Conservation (phyloP, 805 yeast species). For the Zygosaccharomyces lentus region DNA sequence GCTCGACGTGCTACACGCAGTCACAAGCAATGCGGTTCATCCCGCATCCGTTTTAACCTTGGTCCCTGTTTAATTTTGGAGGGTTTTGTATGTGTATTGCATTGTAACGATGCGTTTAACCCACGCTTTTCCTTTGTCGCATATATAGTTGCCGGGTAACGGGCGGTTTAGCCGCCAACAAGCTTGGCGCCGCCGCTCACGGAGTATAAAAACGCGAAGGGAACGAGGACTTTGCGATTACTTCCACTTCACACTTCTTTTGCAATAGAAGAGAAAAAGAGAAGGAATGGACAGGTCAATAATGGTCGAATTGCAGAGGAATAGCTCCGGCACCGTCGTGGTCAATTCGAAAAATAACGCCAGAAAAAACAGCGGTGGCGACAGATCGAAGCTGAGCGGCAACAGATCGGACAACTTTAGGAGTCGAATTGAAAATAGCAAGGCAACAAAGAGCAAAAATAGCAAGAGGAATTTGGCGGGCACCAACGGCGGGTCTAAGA, state of each 20-base stretch:
- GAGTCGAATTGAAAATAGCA: slow-evolving; percentile 1
- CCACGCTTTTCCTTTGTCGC: background rate
- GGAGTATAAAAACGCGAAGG: background rate
- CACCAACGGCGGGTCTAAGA: background rate
- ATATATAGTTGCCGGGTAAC: background rate
- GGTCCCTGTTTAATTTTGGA: too few relatives aligned
- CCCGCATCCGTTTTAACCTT: too few relatives aligned
- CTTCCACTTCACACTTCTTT: background rate
- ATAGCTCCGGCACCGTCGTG: background rate
- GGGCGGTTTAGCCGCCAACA: background rate
- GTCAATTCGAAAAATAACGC: background rate
- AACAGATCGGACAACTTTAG: background rate
- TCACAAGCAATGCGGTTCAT: too few relatives aligned
- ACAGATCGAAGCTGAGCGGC: slow-evolving; percentile 1
- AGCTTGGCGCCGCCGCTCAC: background rate
- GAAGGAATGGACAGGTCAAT: background rate
- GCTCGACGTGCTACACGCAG: too few relatives aligned
- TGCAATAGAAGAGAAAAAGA: background rate
- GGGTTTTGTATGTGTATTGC: background rate
- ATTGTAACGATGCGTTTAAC: background rate
- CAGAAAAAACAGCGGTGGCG: background rate
- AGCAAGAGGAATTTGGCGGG: background rate
- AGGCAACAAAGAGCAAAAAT: background rate
- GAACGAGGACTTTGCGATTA: background rate
- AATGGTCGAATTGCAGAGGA: background rate